Base-by-base conservation (phyloP, 2,329 filamentous ascomycete genomes). In the Stemphylium beticola region DNA sequence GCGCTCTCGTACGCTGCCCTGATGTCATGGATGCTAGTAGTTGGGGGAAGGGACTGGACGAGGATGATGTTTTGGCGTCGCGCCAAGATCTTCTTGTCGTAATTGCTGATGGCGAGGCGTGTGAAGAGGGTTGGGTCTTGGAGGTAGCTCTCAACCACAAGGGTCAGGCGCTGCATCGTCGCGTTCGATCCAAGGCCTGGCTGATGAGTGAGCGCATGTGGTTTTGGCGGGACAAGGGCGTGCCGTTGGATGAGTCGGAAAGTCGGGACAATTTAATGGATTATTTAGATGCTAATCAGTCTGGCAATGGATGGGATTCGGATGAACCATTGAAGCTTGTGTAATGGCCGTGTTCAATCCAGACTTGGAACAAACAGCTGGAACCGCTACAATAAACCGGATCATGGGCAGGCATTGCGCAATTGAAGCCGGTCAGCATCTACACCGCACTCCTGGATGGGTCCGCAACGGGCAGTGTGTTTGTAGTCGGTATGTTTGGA, bases 61-160 rank as follows among this genome's bases (percentile, higher is more conserved):
- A 32, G 9, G 33, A 44, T 8, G 48, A 51, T 18, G 24, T 32
- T 11, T 17, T 24, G 18, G 10, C 12, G 11, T 33, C 5, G 33
- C 6, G 1, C 7, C 48, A 51, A 51, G 10, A 24, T 10, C 32
- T 45, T 4, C 48, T 51, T 4, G 18, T 44, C 5, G 48, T 51
- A 4, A 24, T 51, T 4, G 48, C 33, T 14, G 48, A 45, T 11
- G 24, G 40, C 9, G 40, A 45, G 34, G 48, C 33, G 26, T 45
- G 48, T 18, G 48, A 45, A 26, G 40, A 51, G 37, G 40, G 40
- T 11, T 39, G 40, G 48, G 24, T 51, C 7, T 39, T 51, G 48
- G 24, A 44, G 17, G 15, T 51, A 12, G 48, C 40, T 14, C 14
- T 45, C 1, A 33, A 45, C 12, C 4, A 39, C 8, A 44, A n/a